Base-by-base conservation (phyloP, 2,329 filamentous ascomycete species). In the Apiospora marii region DNA sequence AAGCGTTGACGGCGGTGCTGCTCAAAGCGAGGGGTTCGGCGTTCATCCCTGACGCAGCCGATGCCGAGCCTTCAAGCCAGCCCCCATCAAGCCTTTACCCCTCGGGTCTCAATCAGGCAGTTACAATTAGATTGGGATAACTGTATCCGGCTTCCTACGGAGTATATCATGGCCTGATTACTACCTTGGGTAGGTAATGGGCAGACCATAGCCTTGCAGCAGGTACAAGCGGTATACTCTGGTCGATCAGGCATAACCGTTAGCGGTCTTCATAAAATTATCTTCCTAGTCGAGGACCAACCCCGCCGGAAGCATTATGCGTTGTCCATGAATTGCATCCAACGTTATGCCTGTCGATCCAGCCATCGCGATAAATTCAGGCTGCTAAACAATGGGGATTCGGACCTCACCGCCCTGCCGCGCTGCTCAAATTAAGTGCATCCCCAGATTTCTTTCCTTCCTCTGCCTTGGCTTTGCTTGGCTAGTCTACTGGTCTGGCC, bases 251-350 rank as follows among this genome's bases (percentile, higher is more conserved):
- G 53, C 53, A 61, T 61, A 61, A 19, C 30, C 53, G 30, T 61
- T 61, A 61, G 53, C 58, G 19, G 58, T 41, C 30, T 64, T 41
- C 30, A 64, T 41, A 64, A 64, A 64, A 64, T 64, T 64, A 64
- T 34, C 58, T 37, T 64, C 34, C 30, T 64, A 64, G 34, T 64
- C 58, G 58, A 64, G 58, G 30, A 64, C 58, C 58, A 64, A 41
- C 58, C 58, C 58, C 58, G 58, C 58, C 37, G 58, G 58, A 41
- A n/a, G 58, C 58, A 64, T 64, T 64, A 64, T 64, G 58, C 58
- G 58, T 41, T 64, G 58, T 64, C 58, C 58, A 64, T 10, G 34
- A 4, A 13, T 14, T 64, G 34, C 30, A 64, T 64, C 34, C 58
- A 41, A 14, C 58, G 34, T 64, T 64, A 64, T 64, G 58, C 58